These are phyloP conservation scores for Trametes hirsuta DNA, from an alignment of 1,284 basidiomycete genomes.

Conservation along the genomic window DNA sequence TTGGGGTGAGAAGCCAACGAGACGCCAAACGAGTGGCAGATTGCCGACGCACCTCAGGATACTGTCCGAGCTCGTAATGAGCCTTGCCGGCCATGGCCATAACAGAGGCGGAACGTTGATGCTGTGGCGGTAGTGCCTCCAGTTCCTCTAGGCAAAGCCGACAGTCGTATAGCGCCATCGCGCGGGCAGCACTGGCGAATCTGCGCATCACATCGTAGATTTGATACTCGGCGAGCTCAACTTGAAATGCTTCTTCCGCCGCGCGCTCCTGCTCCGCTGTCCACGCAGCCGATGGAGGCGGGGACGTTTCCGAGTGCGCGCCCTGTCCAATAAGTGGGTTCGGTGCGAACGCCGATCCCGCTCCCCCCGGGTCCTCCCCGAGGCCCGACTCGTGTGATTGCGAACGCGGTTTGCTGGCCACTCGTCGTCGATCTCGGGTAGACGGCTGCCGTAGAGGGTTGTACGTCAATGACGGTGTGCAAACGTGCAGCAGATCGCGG, in stretches of 20 bases:
- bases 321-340: constrained; percentile 62
- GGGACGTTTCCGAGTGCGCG: constrained; percentile 56
- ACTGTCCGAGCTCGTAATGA: constrained; percentile 87
- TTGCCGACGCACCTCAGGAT: constrained; percentile 70
- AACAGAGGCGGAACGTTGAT: constrained; percentile 78
- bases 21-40: not conserved
- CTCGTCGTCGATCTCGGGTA: constrained; percentile 63
- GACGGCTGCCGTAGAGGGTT: constrained; percentile 30
- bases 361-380: constrained; percentile 59
- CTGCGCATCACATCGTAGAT: constrained; percentile 80
- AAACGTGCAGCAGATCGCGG: not conserved
- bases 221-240: constrained; percentile 78
- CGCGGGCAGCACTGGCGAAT: constrained; percentile 78
- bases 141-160: constrained; percentile 74
- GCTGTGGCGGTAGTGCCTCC: constrained; percentile 73
- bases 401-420: constrained; percentile 39
- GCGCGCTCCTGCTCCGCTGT: constrained; percentile 64
- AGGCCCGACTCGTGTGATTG: constrained; percentile 62
- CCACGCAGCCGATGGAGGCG: constrained; percentile 54
- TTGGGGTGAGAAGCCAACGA: constrained; percentile 13
- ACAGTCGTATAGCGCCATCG: constrained; percentile 78
- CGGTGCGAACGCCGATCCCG: constrained; percentile 43
- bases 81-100: constrained; percentile 83
- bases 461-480: not conserved
- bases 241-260: constrained; percentile 71